Evolutionary conservation across 2,329 filamentous ascomycete species (phyloP), one percentile per base, ranked within the genome.

Genomic region (Botrytis galanthina): DNA sequence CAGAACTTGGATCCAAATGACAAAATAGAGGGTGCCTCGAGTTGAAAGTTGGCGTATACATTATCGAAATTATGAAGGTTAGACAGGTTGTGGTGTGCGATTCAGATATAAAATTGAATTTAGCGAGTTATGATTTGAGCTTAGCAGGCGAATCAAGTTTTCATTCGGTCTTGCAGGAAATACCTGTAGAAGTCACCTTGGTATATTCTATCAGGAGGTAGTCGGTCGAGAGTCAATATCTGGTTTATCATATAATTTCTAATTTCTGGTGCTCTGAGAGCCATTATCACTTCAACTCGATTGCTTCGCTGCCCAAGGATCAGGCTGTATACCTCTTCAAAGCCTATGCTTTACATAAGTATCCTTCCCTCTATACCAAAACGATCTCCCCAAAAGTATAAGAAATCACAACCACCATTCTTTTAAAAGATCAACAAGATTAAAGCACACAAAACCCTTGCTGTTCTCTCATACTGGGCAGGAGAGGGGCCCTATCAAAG

Each of bases 1-100:
- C 29, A 73, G 54, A 73, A 73, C 48, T 26, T 73, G 37, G 68
- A 70, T 20, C 68, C 68, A 46, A 64, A 73, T 20, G 70, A 51
- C 2, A 63, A 71, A 14, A 39, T n/a, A 54, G 59, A 70, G 39
- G 54, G 68, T 35, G 9, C 22, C 10, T 46, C 70, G 22, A 63
- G 42, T 39, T 71, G 70, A 71, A 51, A 51, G 26, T 20, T 12
- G 0, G 35, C 3, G 10, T 37, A 26, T 29, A 10, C 6, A 48
- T 57, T 3, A 57, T 69, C 35, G n/a, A 69, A 69, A 37, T 32
- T 69, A 12, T 69, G 10, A 57, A 3, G 48, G 3, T 18, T 26
- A n/a, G 16, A 57, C 9, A 68, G 3, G n/a, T 29, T 29, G 48
- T 16, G 48, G 18, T 57, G 7, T 68, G 26, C 3, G 5, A 42